Evolutionary conservation across 108 stramenopile genomes (phyloP).

Genomic region (Pseudonitzschia multiseries): DNA sequence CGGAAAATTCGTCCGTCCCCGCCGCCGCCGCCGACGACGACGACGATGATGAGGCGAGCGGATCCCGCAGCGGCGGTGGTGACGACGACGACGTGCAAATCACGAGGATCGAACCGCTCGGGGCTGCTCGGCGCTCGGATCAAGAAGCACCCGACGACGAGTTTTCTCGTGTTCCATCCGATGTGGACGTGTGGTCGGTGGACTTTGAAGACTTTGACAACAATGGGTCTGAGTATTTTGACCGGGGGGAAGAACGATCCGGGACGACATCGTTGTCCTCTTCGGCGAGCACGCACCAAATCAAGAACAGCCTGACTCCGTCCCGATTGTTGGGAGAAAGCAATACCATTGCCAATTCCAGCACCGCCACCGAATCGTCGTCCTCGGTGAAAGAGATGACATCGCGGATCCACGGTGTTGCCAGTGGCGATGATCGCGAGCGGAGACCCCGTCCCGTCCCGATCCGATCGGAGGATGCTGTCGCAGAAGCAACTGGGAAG

Average conservation of each 20-base stretch:
- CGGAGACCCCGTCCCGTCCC: no score
- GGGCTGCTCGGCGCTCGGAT: not conserved
- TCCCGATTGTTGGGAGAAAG: not conserved
- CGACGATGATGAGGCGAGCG: conserved; percentile 4
- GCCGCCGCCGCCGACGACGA: no score
- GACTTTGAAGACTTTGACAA: conserved; percentile 28
- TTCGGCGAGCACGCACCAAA: conserved; percentile 17
- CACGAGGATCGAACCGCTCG: not conserved
- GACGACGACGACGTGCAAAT: no score
- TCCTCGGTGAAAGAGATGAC: not conserved
- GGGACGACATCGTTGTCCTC: conserved; percentile 5
- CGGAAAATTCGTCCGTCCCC: not conserved
- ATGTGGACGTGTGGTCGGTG: conserved; percentile 28
- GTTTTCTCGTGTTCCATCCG: conserved; percentile 9
- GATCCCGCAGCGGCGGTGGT: no score
- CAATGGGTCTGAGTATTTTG: conserved; percentile 4
- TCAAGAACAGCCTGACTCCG: conserved; percentile 7
- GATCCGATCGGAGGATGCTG: no score
- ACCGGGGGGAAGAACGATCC: conserved; percentile 17
- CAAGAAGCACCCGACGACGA: not conserved
- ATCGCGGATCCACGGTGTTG: no score
- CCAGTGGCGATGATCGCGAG: no score
- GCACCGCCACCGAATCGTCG: not conserved
- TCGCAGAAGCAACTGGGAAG: not conserved
- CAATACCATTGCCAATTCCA: no score